Evolutionary conservation across 2,329 filamentous ascomycete species (phyloP), one percentile per base, ranked within the genome.

Genomic region (Sporothrix phasma): DNA sequence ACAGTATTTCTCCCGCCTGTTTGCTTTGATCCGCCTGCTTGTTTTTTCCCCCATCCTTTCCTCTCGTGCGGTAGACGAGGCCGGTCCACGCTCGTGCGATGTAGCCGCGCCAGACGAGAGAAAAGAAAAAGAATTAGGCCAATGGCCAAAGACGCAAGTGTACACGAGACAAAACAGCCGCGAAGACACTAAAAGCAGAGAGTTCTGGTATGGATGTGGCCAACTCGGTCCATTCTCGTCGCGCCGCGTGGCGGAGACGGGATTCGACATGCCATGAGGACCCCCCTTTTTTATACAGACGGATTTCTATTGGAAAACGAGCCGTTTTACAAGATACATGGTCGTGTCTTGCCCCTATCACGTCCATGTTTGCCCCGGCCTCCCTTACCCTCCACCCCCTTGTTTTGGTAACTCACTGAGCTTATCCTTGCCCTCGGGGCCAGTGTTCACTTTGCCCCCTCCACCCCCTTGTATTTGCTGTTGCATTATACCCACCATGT

Each of bases 161-260:
- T 58, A 58, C n/a, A n/a, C 51, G 49, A 63, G 62, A 43, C 51
- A 63, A n/a, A 63, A 43, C 51, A 49, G 51, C 51, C 51, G 19
- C 47, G n/a, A 24, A 54, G 54, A 24, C 47, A 56, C 37, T 58
- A n/a, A 54, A 62, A 46, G 10, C 34, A 45, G 17, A 51, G 37
- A 41, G 37, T 31, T 22, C 47, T 29, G 37, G 26, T 19, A 37
- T 19, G 47, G 34, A 26, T 19, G 37, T 26, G 13, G 29, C 19
- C 34, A 0, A 39, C 45, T 34, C 47, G 26, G 19, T 29, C 15
- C 29, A 37, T 56, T 54, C 17, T 61, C 43, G 58, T 56, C 26
- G 41, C 37, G 54, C 56, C 45, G 54, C 37, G 62, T 60, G 56
- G 46, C 54, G 41, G 29, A 43, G 46, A 56, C 39, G 11, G 61